Percentiles rank a stretch among this genome's conserved stretches.
Conservation (phyloP, 352 stramenopile genomes). For the Nothophytophthora sp. region DNA sequence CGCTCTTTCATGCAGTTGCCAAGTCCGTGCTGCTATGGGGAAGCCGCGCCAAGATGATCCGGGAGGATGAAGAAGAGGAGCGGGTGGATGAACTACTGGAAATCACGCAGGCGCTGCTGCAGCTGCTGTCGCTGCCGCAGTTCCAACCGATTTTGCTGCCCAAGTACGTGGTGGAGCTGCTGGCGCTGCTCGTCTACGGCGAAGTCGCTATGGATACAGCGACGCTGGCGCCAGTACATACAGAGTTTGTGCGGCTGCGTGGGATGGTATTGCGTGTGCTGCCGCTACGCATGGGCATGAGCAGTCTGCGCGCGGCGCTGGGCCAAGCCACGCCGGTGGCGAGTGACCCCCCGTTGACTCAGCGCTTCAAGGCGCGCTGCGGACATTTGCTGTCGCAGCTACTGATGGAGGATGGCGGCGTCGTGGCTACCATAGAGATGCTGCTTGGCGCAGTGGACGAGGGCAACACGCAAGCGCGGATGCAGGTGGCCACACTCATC, state of each 20-base stretch:
- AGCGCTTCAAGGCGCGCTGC: conserved; percentile 67
- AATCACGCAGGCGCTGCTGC: conserved; percentile 50
- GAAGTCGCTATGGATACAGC: conserved; percentile 25
- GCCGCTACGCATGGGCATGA: conserved; percentile 74
- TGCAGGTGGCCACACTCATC: conserved; percentile 81
- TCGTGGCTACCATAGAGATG: conserved; percentile 84
- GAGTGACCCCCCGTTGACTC: conserved; percentile 13
- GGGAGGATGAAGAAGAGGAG: conserved; percentile 10
- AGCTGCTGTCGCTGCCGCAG: conserved; percentile 68
- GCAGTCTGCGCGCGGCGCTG: conserved; percentile 65
- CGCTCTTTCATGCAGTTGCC: conserved; percentile 52
- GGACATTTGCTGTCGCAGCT: conserved; percentile 57
- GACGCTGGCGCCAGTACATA: conserved; percentile 9
- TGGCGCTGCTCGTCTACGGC: conserved; percentile 67
- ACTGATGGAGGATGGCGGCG: conserved; percentile 72
- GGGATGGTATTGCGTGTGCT: conserved; percentile 50
- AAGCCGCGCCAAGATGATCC: too few relatives aligned
- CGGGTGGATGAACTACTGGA: conserved; percentile 34
- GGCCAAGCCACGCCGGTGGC: conserved; percentile 36
- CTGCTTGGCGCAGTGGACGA: conserved; percentile 74
- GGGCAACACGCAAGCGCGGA: conserved; percentile 82
- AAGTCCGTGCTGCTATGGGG: conserved; percentile 55
- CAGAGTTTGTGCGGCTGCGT: conserved; percentile 37
- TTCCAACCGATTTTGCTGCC: conserved; percentile 78
- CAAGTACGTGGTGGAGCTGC: conserved; percentile 79